A percentile compares a stretch with the other conserved stretches of the same genome.
phyloP scores from a whole-genome alignment of 441 rosid species.

The Iberis amara region DNA sequence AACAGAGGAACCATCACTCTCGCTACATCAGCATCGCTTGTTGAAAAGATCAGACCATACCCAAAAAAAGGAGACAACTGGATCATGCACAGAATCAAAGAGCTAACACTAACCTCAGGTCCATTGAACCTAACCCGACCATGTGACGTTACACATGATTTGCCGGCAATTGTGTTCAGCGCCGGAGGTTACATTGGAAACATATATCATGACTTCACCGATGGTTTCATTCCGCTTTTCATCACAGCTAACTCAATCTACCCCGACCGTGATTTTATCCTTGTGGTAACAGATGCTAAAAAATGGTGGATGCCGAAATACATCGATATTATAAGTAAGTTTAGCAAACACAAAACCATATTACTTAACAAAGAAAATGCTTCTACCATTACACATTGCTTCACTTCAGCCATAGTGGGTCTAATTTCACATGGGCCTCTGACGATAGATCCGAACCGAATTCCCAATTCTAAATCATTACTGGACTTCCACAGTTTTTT shows the following conservation, averaged over 20 bases:
- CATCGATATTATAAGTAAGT: constrained; percentile 30
- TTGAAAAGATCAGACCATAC: constrained; percentile 47
- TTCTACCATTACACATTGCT: constrained; percentile 37
- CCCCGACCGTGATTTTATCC: constrained; percentile 35
- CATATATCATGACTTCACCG: constrained; percentile 58
- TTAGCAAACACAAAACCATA: constrained; percentile 43
- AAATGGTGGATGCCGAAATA: constrained; percentile 60
- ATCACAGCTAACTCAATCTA: constrained; percentile 41
- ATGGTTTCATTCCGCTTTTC: constrained; percentile 57
- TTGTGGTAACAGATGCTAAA: constrained; percentile 37
- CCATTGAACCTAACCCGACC: constrained; percentile 28
- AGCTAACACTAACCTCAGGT: constrained; percentile 37
- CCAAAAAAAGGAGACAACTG: constrained; percentile 42
- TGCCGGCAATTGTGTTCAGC: constrained; percentile 52
- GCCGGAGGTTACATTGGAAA: constrained; percentile 64
- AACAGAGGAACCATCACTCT: constrained; percentile 32
- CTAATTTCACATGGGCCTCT: constrained; percentile 52
- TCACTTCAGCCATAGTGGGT: constrained; percentile 44
- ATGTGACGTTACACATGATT: constrained; percentile 33
- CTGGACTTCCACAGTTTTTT: constrained; percentile 39
- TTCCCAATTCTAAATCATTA: constrained; percentile 38
- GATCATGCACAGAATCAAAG: constrained; percentile 36
- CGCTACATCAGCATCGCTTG: not conserved
- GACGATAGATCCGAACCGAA: constrained; percentile 32
- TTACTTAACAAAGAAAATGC: constrained; percentile 36